Conservation (phyloP, 2,329 filamentous ascomycete species). For the Pyrenochaeta sp. region DNA sequence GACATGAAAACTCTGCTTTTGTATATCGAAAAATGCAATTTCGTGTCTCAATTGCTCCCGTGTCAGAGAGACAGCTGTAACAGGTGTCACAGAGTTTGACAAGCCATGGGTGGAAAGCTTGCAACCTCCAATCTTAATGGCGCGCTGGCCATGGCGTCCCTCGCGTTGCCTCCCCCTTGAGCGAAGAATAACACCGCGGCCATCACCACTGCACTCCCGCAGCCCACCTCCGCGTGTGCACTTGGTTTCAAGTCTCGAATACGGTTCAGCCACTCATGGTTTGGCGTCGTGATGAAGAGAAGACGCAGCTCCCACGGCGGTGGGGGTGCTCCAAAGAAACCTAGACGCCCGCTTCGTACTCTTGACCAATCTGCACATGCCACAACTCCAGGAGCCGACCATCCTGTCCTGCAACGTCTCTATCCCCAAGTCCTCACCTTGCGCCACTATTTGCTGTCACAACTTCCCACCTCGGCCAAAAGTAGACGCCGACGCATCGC, state of each 20-base stretch:
- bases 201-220: not conserved
- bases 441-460: constrained; percentile 73
- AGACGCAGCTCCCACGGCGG: constrained; percentile 32
- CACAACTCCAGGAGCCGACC: constrained; percentile 51
- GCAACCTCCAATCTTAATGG: not conserved
- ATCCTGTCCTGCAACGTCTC: constrained; percentile 73
- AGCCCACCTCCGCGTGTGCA: not conserved
- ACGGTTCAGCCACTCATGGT: not conserved
- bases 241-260: not conserved
- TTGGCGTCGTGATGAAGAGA: constrained; percentile 40
- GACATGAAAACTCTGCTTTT: not conserved
- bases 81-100: not conserved
- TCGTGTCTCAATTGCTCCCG: not conserved
- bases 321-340: constrained; percentile 32
- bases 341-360: constrained; percentile 19
- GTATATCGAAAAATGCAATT: not conserved
- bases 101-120: not conserved
- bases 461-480: constrained; percentile 72
- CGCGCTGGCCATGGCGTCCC: not conserved
- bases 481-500: constrained; percentile 57
- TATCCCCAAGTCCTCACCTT: constrained; percentile 73
- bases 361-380: constrained; percentile 43
- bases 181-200: not conserved
- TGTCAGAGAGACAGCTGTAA: not conserved
- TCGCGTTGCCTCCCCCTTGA: constrained; percentile 5